Conservation (phyloP, 352 stramenopile genomes). For the Globisporangium cystogenes region DNA sequence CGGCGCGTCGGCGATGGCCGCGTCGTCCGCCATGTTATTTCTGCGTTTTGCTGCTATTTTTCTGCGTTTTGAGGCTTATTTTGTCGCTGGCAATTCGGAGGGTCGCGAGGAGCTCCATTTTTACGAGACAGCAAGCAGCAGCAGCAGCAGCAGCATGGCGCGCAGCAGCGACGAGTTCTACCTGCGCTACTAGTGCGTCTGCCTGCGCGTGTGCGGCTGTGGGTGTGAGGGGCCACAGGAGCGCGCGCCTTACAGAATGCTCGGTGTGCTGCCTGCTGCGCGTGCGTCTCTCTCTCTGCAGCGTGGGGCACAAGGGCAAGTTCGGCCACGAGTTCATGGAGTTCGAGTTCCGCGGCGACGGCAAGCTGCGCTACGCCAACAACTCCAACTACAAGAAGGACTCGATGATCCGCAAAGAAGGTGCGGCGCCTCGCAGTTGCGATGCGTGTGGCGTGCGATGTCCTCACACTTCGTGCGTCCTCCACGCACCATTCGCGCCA, state of each 20-base stretch:
- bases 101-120: too few species aligned
- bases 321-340: constrained; percentile 98
- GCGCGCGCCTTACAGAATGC: too few species aligned
- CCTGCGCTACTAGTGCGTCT: constrained; percentile 83
- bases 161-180: constrained; percentile 82
- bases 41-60: background rate
- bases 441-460: too few species aligned
- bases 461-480: too few species aligned
- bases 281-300: constrained; percentile 15
- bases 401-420: constrained; percentile 97
- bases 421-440: too few species aligned
- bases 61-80: too few species aligned
- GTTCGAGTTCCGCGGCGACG: constrained; percentile 93
- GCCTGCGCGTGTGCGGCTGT: background rate
- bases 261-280: background rate
- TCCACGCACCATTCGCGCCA: background rate
- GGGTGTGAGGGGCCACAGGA: background rate
- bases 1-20: background rate
- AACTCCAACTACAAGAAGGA: constrained; percentile 98
- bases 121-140: constrained; percentile 4
- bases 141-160: constrained; percentile 35
- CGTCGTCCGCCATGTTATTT: too few species aligned
- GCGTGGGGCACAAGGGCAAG: constrained; percentile 94
- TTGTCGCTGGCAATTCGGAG: too few species aligned
- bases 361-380: constrained; percentile 95